Percentiles rank a stretch among this genome's conserved stretches.
phyloP scores from a whole-genome alignment of 139 green algal species.

The Chlamydomonas eustigma region DNA sequence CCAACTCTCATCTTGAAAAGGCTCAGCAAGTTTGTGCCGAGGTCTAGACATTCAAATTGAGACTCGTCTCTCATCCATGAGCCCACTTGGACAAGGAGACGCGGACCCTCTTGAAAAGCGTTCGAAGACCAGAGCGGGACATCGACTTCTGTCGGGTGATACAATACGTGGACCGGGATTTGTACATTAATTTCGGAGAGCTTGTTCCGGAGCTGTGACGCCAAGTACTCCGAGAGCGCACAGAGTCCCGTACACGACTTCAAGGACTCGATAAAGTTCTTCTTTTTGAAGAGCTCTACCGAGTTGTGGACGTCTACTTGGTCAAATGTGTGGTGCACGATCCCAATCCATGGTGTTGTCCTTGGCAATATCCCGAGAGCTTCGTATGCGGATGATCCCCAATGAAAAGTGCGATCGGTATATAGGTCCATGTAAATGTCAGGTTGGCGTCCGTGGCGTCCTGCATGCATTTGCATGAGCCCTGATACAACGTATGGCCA shows the following conservation, averaged over 20 bases:
- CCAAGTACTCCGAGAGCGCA: neutral
- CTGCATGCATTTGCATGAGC: neutral
- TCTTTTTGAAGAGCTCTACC: neutral
- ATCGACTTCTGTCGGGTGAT: neutral
- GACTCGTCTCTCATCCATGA: neutral
- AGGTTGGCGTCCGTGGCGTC: neutral
- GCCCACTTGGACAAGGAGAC: neutral
- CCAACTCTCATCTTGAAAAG: too few relatives aligned
- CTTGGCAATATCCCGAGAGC: neutral
- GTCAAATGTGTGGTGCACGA: conserved; percentile 1
- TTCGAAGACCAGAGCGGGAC: neutral
- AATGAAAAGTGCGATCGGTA: neutral
- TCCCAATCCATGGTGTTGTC: neutral
- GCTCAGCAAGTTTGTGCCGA: neutral
- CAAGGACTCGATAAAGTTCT: neutral
- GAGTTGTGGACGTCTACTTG: neutral
- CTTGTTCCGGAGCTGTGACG: neutral
- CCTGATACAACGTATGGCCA: neutral
- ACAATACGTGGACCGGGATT: neutral
- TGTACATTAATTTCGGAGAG: neutral
- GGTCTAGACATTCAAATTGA: neutral
- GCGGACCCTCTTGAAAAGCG: neutral
- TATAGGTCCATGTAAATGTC: neutral
- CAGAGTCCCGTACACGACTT: neutral
- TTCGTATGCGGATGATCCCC: neutral